Base-by-base conservation (phyloP, 768 basidiomycete species). In the Psilocybe cubensis region DNA sequence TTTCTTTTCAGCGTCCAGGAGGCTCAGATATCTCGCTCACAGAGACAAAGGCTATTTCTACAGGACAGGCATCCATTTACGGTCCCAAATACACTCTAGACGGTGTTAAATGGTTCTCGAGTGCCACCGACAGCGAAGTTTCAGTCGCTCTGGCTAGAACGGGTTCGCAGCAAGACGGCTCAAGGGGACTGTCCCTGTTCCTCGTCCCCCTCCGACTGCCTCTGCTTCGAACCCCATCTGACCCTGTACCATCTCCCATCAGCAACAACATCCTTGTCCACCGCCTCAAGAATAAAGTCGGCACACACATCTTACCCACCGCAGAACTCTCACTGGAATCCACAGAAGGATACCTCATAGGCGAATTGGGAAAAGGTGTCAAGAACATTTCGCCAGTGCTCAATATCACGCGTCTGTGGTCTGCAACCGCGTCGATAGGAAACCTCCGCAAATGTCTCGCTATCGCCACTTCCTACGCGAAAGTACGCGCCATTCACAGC, bases 51-150 rank as follows among this genome's bases (percentile, higher is more conserved):
- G 90, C 88, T 1, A 66, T 64, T 23, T 68, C 76, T 2, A 69
- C 76, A 0, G 69, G 73, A 6, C 66, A 72, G 31, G 58, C 57
- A 1, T 67, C 75, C 54, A 52, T 40, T 5, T 74, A 82, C 54
- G 87, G 87, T 18, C 73, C 80, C 2, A 70, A 76, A 47, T 89
- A 88, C 67, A 74, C 65, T 18, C 68, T 91, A 20, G 75, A 91
- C 60, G 89, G 90, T 3, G 83, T 91, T 68, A 92, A 91, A 72
- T 92, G 90, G 90, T 92, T 92, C 70, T 91, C 90, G 14, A 89
- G 88, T 62, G 91, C 91, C 1, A 89, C 89, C 0, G 91, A 92
- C 63, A 84, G 87, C 60, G 76, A 92, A 57, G 74, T 91, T 8
- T 81, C 89, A 0, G 77, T 92, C 23, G 89, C 88, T 1, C 74